phyloP scores from a whole-genome alignment of 495 filamentous ascomycete genomes.

The Hyphodiscus hymeniophilus region DNA sequence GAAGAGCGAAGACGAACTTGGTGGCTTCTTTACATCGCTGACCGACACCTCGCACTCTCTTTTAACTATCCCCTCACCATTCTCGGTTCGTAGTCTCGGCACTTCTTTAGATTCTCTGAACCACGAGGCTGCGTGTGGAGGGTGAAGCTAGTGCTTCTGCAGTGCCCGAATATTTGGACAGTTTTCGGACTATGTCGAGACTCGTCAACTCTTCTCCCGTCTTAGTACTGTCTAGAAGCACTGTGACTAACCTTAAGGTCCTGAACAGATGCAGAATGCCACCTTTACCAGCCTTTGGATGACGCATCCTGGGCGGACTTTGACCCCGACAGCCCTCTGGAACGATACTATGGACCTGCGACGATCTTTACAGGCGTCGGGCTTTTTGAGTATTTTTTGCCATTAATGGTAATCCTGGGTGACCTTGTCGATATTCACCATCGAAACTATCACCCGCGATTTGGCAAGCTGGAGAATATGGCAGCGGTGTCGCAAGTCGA shows the following conservation, averaged over 20 bases:
- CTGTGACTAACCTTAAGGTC: too few species aligned
- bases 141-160: too few species aligned
- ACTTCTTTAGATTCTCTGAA: too few species aligned
- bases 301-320: constrained; percentile 79
- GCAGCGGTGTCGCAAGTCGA: constrained; percentile 26
- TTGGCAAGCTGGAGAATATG: constrained; percentile 40
- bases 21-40: constrained; percentile 44
- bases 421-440: constrained; percentile 84
- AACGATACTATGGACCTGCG: constrained; percentile 46
- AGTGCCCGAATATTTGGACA: too few species aligned
- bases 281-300: constrained; percentile 75
- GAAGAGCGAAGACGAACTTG: constrained; percentile 43
- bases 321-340: constrained; percentile 55
- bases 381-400: constrained; percentile 83
- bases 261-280: constrained; percentile 34
- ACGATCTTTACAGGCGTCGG: constrained; percentile 77
- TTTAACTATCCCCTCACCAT: constrained; percentile 40
- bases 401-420: constrained; percentile 82
- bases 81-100: too few species aligned
- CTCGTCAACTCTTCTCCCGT: too few species aligned
- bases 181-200: too few species aligned
- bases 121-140: too few species aligned
- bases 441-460: constrained; percentile 73
- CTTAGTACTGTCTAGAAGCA: too few species aligned
- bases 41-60: constrained; percentile 41